These are phyloP conservation scores for Isoetes engelmannii DNA, from an alignment of 83 land plant species.

Conservation along the genomic window DNA sequence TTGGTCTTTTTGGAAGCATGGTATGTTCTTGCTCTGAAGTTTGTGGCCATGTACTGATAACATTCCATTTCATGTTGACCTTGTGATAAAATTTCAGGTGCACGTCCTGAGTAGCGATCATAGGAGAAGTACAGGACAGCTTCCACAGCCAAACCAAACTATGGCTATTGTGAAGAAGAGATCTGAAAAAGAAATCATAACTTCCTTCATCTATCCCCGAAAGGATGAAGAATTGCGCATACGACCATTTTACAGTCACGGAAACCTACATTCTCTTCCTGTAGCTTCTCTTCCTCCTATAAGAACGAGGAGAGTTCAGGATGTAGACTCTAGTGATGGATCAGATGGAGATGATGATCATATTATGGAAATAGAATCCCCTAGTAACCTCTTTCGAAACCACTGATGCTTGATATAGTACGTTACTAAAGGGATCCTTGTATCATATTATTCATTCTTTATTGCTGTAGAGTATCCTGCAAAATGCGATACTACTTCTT, in stretches of 20 bases:
- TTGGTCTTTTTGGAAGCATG: constrained; percentile 66
- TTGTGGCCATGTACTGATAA: neutral
- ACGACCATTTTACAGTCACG: neutral
- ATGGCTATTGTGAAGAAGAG: constrained; percentile 13
- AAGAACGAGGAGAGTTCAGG: constrained; percentile 5
- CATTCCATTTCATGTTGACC: neutral
- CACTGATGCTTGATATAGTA: neutral
- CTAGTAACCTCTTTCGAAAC: constrained; percentile 51
- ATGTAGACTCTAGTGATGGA: constrained; percentile 59
- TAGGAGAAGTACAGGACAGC: neutral
- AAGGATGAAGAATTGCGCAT: constrained; percentile 10
- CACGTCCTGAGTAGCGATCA: constrained; percentile 1
- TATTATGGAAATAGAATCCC: constrained; percentile 71
- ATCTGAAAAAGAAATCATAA: neutral
- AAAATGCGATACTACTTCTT: too few relatives aligned
- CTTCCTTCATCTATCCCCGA: constrained; percentile 24
- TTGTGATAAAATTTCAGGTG: neutral
- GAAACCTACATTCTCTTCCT: constrained; percentile 6
- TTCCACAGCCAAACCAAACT: constrained; percentile 6
- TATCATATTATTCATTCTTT: too few relatives aligned
- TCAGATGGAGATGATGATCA: constrained; percentile 68
- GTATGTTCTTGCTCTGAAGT: constrained; percentile 22
- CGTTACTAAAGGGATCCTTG: too few relatives aligned
- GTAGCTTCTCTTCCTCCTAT: constrained; percentile 1
- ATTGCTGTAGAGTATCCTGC: too few relatives aligned